A percentile compares a stretch with the other conserved stretches of the same genome.
These are phyloP conservation scores for Trichophyton rubrum DNA, from an alignment of 2,329 filamentous ascomycete species.

Conservation along the genomic window DNA sequence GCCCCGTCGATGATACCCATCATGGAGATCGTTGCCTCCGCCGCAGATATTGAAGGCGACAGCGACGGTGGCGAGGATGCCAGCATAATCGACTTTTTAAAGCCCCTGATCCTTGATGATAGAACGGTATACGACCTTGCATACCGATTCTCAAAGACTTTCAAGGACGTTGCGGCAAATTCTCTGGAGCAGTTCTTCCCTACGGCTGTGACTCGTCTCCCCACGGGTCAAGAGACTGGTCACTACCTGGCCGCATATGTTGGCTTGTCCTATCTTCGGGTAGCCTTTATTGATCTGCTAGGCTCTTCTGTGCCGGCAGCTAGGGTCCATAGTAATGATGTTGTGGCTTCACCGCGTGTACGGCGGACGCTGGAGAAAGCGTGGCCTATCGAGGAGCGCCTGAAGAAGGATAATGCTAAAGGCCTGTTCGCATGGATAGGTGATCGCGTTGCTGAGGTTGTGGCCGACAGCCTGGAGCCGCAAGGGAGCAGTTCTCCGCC, in stretches of 20 bases:
- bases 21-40: not conserved
- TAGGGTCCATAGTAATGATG: not conserved
- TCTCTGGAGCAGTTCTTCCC: conserved; percentile 32
- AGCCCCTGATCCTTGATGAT: conserved; percentile 3
- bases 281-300: conserved; percentile 40
- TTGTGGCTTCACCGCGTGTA: conserved; percentile 33
- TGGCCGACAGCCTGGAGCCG: conserved; percentile 35
- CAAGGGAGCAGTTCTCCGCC: conserved; percentile 15
- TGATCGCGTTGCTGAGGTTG: conserved; percentile 56
- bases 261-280: conserved; percentile 39
- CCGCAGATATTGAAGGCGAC: not conserved
- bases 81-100: not conserved
- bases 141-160: conserved; percentile 25
- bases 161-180: conserved; percentile 24
- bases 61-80: not conserved
- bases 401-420: conserved; percentile 59
- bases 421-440: conserved; percentile 66
- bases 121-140: conserved; percentile 25
- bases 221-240: conserved; percentile 39
- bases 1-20: not conserved
- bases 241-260: conserved; percentile 42
- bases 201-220: conserved; percentile 29
- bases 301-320: conserved; percentile 12
- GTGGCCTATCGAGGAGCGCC: conserved; percentile 60
- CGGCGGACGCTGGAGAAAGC: conserved; percentile 52